Percentiles rank a stretch among this genome's conserved stretches.
Conservation (phyloP, 2,329 filamentous ascomycete genomes). For the Colletotrichum gigasporum region DNA sequence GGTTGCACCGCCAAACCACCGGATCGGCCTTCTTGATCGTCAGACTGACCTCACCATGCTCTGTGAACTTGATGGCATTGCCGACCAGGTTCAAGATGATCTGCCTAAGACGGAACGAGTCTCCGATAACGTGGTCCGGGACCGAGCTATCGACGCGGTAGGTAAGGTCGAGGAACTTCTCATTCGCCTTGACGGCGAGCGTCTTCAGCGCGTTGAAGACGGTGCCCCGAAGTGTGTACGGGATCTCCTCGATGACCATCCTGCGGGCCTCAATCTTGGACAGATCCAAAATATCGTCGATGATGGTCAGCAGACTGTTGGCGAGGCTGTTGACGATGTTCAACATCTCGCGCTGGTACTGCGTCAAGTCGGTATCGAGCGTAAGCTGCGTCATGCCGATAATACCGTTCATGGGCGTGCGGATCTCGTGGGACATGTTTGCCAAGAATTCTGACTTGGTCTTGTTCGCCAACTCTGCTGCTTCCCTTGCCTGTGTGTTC, state of each 20-base stretch:
- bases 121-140: conserved; percentile 93
- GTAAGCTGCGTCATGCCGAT: conserved; percentile 98
- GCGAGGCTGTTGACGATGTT: conserved; percentile 98
- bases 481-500: conserved; percentile 94
- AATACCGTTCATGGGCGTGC: conserved; percentile 97
- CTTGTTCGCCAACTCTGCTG: conserved; percentile 95
- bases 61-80: conserved; percentile 99
- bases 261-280: conserved; percentile 92
- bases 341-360: conserved; percentile 97
- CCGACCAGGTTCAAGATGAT: conserved; percentile 97
- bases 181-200: conserved; percentile 95
- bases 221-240: conserved; percentile 91
- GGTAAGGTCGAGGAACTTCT: conserved; percentile 91
- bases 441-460: conserved; percentile 98
- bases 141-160: conserved; percentile 95
- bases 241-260: conserved; percentile 98
- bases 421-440: conserved; percentile 99
- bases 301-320: conserved; percentile 95
- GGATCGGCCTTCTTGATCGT: conserved; percentile 80
- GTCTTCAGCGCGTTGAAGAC: conserved; percentile 98
- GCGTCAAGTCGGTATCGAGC: conserved; percentile 91
- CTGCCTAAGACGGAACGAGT: conserved; percentile 94
- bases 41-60: conserved; percentile 94
- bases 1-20: conserved; percentile 69
- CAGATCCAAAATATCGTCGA: conserved; percentile 82